phyloP scores from a whole-genome alignment of 805 yeast species.

The Saccharomycopsis javanensis region DNA sequence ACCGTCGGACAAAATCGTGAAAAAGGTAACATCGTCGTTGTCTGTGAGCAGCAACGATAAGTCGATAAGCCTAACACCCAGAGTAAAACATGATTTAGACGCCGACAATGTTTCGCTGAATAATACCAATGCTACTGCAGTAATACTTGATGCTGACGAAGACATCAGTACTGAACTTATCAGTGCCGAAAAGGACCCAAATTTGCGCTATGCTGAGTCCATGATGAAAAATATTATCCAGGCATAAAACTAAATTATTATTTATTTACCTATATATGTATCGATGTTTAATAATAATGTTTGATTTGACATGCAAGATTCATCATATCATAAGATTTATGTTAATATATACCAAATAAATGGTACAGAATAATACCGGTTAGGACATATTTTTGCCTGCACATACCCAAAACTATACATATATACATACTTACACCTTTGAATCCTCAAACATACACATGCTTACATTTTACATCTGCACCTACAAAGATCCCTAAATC shows the following conservation, averaged over 20 bases:
- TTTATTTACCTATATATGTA: not conserved
- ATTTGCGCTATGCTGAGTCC: not conserved
- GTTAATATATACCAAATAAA: too few relatives aligned
- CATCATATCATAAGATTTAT: too few relatives aligned
- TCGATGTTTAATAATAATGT: too few relatives aligned
- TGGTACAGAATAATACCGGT: too few relatives aligned
- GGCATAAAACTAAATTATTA: not conserved
- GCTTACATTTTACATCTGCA: too few relatives aligned
- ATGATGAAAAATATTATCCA: not conserved
- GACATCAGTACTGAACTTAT: not conserved
- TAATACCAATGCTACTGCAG: not conserved
- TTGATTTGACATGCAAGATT: too few relatives aligned
- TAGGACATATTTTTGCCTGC: too few relatives aligned
- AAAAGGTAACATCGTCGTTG: not conserved
- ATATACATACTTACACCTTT: too few relatives aligned
- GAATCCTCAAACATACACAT: too few relatives aligned
- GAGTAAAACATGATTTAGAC: not conserved
- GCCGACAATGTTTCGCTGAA: not conserved
- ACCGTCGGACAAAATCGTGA: not conserved
- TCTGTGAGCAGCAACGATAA: not conserved
- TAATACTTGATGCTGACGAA: not conserved
- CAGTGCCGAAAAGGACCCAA: not conserved
- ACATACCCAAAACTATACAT: too few relatives aligned
- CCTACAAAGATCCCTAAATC: too few relatives aligned
- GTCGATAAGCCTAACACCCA: not conserved